phyloP scores from a whole-genome alignment of 2,329 filamentous ascomycete species.

The Trichoderma breve region DNA sequence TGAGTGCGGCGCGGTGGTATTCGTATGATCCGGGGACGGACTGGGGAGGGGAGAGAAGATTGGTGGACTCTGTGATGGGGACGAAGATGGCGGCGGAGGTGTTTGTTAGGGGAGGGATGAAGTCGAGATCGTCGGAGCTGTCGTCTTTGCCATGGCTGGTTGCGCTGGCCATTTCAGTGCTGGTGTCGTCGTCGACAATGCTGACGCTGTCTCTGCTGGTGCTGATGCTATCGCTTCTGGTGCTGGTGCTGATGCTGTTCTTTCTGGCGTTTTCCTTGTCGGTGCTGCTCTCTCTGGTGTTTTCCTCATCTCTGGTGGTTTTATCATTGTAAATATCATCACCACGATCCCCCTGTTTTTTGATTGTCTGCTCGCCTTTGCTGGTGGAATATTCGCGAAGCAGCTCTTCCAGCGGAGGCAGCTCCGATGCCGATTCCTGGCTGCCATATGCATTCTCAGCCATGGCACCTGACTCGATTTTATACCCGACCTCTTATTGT shows the following conservation, averaged over 20 bases:
- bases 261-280: not conserved
- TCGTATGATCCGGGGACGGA: slow-evolving; percentile 22
- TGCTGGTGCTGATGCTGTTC: not conserved
- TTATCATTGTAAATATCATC: not conserved
- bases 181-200: not conserved
- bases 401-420: not conserved
- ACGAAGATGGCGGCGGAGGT: slow-evolving; percentile 36
- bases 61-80: slow-evolving; percentile 29
- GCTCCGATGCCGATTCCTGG: not conserved
- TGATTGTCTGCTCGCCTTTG: not conserved
- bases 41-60: slow-evolving; percentile 25
- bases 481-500: not conserved
- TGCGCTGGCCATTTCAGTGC: not conserved
- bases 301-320: not conserved
- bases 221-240: not conserved
- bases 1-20: slow-evolving; percentile 26
- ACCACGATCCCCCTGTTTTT: not conserved
- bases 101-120: slow-evolving; percentile 25
- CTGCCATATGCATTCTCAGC: not conserved
- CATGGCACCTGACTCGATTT: not conserved
- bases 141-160: not conserved
- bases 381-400: not conserved
- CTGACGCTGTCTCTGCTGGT: not conserved
- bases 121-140: not conserved
- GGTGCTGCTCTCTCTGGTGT: not conserved